A percentile compares a stretch with the other conserved stretches of the same genome.
Evolutionary conservation across 768 basidiomycete genomes (phyloP).

Genomic region (Calocera cornea): DNA sequence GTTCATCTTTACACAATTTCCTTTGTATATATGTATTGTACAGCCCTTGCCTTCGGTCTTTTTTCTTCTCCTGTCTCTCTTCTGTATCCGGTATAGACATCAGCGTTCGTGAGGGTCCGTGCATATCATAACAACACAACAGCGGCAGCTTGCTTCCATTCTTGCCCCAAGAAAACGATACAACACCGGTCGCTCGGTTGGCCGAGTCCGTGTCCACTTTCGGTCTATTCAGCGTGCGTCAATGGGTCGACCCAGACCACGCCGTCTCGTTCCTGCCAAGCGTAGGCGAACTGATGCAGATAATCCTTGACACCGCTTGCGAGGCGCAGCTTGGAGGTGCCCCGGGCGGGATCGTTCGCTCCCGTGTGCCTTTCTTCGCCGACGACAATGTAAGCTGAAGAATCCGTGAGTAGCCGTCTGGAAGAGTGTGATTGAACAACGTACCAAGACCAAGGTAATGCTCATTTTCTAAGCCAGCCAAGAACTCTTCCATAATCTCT

Average conservation of each 20-base stretch:
- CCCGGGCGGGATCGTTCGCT: constrained; percentile 69
- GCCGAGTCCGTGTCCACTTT: not conserved
- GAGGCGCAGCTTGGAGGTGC: constrained; percentile 68
- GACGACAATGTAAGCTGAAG: constrained; percentile 75
- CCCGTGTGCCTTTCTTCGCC: constrained; percentile 96
- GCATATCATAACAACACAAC: not conserved
- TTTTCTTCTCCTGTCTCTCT: not conserved
- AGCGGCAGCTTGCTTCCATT: not conserved
- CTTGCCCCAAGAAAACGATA: not conserved
- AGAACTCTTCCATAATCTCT: constrained; percentile 78
- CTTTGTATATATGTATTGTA: not conserved
- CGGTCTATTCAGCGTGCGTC: constrained; percentile 37
- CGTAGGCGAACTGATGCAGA: constrained; percentile 84
- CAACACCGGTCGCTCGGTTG: not conserved
- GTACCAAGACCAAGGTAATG: constrained; percentile 74
- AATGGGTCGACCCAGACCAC: constrained; percentile 78
- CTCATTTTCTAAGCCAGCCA: constrained; percentile 72
- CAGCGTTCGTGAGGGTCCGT: not conserved
- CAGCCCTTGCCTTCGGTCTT: not conserved
- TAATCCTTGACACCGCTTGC: constrained; percentile 80
- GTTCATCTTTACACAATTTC: not conserved
- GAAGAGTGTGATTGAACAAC: constrained; percentile 17
- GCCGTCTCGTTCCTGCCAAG: constrained; percentile 87
- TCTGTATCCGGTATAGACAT: constrained; percentile 1
- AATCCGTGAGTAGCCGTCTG: not conserved